phyloP scores from a whole-genome alignment of 2,329 filamentous ascomycete genomes.

The Pseudogymnoascus sp. region DNA sequence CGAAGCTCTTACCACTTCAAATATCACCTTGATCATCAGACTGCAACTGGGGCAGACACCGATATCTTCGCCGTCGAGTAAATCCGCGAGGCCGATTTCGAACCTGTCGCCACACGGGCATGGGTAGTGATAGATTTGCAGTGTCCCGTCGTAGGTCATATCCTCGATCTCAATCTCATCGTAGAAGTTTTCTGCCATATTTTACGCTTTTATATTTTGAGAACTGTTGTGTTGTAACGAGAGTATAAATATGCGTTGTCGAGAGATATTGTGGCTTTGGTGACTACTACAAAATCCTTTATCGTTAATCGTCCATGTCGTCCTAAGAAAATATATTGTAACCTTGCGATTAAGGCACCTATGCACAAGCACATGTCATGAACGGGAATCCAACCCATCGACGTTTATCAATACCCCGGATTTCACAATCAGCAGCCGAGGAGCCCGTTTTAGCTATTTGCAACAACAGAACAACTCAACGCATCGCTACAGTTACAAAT shows the following conservation, averaged over 20 bases:
- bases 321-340: not conserved
- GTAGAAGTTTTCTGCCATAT: conserved; percentile 70
- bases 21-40: conserved; percentile 92
- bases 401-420: conserved; percentile 8
- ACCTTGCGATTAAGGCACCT: conserved; percentile 5
- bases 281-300: not conserved
- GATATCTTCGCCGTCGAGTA: conserved; percentile 84
- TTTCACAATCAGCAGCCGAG: conserved; percentile 5
- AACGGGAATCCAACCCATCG: not conserved
- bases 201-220: not conserved
- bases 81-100: conserved; percentile 76
- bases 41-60: conserved; percentile 97
- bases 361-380: conserved; percentile 2
- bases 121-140: conserved; percentile 90
- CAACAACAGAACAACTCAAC: not conserved
- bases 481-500: not conserved
- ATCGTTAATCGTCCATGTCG: not conserved
- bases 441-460: not conserved
- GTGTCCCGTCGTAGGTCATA: conserved; percentile 77
- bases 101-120: conserved; percentile 97
- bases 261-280: not conserved
- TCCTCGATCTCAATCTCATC: conserved; percentile 99
- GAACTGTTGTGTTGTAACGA: not conserved
- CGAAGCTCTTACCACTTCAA: conserved; percentile 58
- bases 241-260: not conserved